Evolutionary conservation across 1,139 yeast species (phyloP).

Genomic region (Geotrichum candidum): DNA sequence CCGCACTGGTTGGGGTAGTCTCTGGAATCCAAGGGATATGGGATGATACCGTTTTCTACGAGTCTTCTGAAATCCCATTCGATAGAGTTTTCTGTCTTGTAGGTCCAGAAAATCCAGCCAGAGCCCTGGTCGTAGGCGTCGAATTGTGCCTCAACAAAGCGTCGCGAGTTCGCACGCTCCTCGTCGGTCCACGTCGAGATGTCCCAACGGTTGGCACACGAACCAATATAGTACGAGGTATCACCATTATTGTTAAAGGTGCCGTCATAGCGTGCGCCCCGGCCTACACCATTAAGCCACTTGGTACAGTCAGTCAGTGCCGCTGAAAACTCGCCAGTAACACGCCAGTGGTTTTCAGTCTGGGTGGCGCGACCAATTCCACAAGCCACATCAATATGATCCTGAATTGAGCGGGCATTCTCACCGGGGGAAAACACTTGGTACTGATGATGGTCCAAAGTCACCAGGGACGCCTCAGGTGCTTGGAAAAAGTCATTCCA

Average conservation of each 20-base stretch:
- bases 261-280: conserved; percentile 83
- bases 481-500: conserved; percentile 52
- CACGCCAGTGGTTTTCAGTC: conserved; percentile 63
- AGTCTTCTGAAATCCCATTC: conserved; percentile 82
- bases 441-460: conserved; percentile 86
- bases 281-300: conserved; percentile 88
- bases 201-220: conserved; percentile 57
- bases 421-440: conserved; percentile 72
- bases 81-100: conserved; percentile 75
- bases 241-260: conserved; percentile 36
- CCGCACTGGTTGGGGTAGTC: conserved; percentile 65
- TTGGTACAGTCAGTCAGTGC: conserved; percentile 90
- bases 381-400: conserved; percentile 62
- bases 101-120: conserved; percentile 93
- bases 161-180: conserved; percentile 54
- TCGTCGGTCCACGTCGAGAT: conserved; percentile 54
- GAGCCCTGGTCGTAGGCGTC: conserved; percentile 68
- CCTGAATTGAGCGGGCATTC: conserved; percentile 49
- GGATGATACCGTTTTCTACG: conserved; percentile 58
- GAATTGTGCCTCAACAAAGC: conserved; percentile 80
- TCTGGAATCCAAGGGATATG: conserved; percentile 66
- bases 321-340: conserved; percentile 90
- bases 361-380: conserved; percentile 48
- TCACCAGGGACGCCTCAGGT: conserved; percentile 54
- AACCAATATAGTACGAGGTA: conserved; percentile 48